Percentiles rank a stretch among this genome's conserved stretches.
phyloP scores from a whole-genome alignment of 2,329 filamentous ascomycete genomes.

The Aspergillus tubingensis region DNA sequence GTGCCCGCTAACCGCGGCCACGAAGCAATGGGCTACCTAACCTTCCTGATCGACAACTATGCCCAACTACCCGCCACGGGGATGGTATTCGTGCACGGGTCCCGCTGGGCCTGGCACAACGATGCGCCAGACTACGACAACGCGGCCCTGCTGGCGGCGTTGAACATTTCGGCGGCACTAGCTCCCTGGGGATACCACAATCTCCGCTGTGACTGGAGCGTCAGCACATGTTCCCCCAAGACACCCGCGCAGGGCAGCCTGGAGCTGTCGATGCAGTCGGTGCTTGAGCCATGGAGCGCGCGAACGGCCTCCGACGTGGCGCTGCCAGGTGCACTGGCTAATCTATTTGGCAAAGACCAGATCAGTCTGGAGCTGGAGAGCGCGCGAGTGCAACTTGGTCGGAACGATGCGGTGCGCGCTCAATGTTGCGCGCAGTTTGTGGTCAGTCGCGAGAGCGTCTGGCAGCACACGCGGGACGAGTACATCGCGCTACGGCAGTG shows the following conservation, averaged over 20 bases:
- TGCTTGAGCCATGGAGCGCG: conserved; percentile 48
- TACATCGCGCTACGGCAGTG: conserved; percentile 57
- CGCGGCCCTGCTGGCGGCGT: conserved; percentile 37
- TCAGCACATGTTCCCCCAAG: conserved; percentile 42
- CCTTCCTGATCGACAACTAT: conserved; percentile 53
- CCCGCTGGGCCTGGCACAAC: conserved; percentile 50
- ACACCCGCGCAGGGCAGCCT: conserved; percentile 45
- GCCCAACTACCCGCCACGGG: conserved; percentile 39
- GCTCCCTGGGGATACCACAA: conserved; percentile 49
- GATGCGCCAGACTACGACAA: conserved; percentile 50
- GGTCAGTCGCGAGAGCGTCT: conserved; percentile 51
- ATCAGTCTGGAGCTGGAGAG: not conserved
- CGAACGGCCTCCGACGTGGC: conserved; percentile 43
- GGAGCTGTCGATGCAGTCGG: conserved; percentile 42
- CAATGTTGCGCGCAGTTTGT: conserved; percentile 62
- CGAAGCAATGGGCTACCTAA: conserved; percentile 52
- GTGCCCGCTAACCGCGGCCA: conserved; percentile 51
- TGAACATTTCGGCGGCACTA: conserved; percentile 46
- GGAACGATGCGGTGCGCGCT: conserved; percentile 47
- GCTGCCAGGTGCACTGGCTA: conserved; percentile 36
- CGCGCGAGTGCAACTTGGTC: conserved; percentile 31
- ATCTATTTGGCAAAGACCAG: conserved; percentile 38
- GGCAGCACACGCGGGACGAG: conserved; percentile 52
- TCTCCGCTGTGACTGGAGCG: conserved; percentile 54
- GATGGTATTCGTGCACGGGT: conserved; percentile 49